Conservation (phyloP, 1,284 basidiomycete genomes). For the Anthracocystis walkeri region DNA sequence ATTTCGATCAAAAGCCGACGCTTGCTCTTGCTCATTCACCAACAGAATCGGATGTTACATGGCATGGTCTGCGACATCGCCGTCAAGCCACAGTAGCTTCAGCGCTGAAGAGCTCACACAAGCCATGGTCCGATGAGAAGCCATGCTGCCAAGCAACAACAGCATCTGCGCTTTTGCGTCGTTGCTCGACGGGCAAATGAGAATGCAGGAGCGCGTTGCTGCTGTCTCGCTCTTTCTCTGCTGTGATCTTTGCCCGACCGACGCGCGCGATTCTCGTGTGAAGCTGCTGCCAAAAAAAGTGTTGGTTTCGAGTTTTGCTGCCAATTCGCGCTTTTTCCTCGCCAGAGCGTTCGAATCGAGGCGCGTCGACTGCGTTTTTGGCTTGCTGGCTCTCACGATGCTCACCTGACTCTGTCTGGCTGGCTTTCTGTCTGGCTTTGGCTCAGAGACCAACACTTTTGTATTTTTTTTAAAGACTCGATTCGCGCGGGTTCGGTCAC, state of each 20-base stretch:
- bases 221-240: background rate
- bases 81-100: too few relatives aligned
- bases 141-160: too few relatives aligned
- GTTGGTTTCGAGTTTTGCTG: slow-evolving; percentile 14
- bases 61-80: too few relatives aligned
- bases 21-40: too few relatives aligned
- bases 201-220: background rate
- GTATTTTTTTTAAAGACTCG: slow-evolving; percentile 7
- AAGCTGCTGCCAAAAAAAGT: background rate
- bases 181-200: background rate
- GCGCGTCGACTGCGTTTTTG: slow-evolving; percentile 39
- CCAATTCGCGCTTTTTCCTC: background rate
- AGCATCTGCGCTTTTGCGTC: too few relatives aligned
- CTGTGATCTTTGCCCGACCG: background rate
- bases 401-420: slow-evolving; percentile 1
- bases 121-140: too few relatives aligned
- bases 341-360: slow-evolving; percentile 15
- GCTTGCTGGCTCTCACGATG: background rate
- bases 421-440: background rate
- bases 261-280: background rate
- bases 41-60: too few relatives aligned
- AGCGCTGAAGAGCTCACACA: too few relatives aligned
- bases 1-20: too few relatives aligned
- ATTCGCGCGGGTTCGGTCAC: slow-evolving; percentile 24
- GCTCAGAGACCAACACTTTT: slow-evolving; percentile 46